phyloP scores from a whole-genome alignment of 148 eudicot species.

The Chenopodium formosanum region DNA sequence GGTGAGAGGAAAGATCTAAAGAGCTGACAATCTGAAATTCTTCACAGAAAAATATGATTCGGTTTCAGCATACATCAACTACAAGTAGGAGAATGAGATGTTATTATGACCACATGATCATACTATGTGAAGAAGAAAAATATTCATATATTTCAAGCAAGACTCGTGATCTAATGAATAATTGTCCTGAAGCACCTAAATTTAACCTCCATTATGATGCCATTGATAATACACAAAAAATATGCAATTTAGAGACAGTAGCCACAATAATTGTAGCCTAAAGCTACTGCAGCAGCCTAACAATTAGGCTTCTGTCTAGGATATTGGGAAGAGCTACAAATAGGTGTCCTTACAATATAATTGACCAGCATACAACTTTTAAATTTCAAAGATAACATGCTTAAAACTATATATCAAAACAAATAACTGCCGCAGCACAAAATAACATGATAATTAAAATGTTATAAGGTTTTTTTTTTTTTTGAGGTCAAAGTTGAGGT shows the following conservation, averaged over 20 bases:
- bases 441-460: not conserved
- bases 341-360: too few species aligned
- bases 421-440: not conserved
- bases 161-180: too few species aligned
- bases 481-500: not conserved
- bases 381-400: not conserved
- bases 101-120: not conserved
- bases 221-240: not conserved
- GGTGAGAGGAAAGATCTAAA: not conserved
- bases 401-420: not conserved
- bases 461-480: too few species aligned
- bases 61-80: not conserved
- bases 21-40: too few species aligned
- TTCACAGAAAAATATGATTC: not conserved
- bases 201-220: conserved; percentile 3
- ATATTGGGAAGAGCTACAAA: not conserved
- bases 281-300: not conserved
- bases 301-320: not conserved
- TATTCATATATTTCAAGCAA: not conserved
- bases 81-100: not conserved
- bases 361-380: not conserved
- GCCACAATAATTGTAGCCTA: not conserved
- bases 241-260: too few species aligned
- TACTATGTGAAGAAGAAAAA: not conserved
- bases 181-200: not conserved